A percentile compares a stretch with the other conserved stretches of the same genome.
Conservation (phyloP, 192 early-diverging fungal species). For the Kappamyces sp. region DNA sequence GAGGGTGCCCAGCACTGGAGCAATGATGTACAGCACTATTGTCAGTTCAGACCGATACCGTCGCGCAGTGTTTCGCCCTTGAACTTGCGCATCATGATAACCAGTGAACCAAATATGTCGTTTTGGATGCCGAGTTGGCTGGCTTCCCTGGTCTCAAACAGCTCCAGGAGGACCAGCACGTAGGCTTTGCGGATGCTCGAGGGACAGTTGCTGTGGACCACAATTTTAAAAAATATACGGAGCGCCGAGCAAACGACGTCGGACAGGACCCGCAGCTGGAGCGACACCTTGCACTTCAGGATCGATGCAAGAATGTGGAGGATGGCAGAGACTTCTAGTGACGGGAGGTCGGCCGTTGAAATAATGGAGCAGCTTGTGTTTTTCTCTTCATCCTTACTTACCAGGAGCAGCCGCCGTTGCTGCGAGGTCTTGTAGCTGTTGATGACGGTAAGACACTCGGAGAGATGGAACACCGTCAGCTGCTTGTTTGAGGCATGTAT, state of each 20-base stretch:
- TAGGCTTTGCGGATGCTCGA: slow-evolving; percentile 32
- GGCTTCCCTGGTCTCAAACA: slow-evolving; percentile 15
- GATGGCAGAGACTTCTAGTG: slow-evolving; percentile 32
- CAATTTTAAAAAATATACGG: slow-evolving; percentile 16
- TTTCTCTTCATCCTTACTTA: neutral
- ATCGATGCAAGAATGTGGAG: slow-evolving; percentile 28
- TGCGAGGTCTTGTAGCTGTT: slow-evolving; percentile 25
- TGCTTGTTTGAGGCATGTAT: neutral
- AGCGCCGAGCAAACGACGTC: neutral
- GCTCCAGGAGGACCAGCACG: slow-evolving; percentile 16
- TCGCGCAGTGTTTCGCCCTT: slow-evolving; percentile 23
- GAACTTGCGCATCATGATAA: slow-evolving; percentile 14
- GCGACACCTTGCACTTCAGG: neutral
- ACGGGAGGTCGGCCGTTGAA: neutral
- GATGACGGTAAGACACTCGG: slow-evolving; percentile 38
- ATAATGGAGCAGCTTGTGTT: neutral
- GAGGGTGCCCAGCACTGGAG: slow-evolving; percentile 17
- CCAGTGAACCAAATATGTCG: neutral
- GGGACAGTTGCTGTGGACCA: slow-evolving; percentile 16
- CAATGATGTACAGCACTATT: slow-evolving; percentile 18
- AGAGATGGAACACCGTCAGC: slow-evolving; percentile 29
- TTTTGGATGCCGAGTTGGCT: slow-evolving; percentile 6
- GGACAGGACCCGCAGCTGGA: neutral
- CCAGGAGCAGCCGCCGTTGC: slow-evolving; percentile 6
- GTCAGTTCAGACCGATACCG: slow-evolving; percentile 11